These are phyloP conservation scores for Solanum etuberosum DNA, from an alignment of 257 asterid genomes.

Conservation along the genomic window DNA sequence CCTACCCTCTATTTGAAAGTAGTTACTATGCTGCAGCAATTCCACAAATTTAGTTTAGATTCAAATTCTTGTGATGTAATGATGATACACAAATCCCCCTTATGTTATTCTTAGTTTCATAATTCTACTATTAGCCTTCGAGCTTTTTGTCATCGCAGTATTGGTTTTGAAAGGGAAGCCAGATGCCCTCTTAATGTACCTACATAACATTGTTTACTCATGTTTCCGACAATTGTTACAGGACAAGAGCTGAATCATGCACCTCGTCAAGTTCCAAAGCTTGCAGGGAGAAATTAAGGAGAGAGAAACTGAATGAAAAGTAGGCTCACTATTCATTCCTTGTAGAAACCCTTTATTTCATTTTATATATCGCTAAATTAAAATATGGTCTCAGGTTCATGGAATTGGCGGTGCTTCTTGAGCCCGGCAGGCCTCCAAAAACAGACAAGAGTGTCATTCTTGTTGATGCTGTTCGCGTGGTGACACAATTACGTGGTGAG, in stretches of 20 bases:
- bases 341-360: neutral
- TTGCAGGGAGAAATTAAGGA: slow-evolving; percentile 80
- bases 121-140: neutral
- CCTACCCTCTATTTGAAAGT: neutral
- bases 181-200: neutral
- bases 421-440: slow-evolving; percentile 87
- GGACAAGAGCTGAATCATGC: slow-evolving; percentile 54
- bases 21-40: neutral
- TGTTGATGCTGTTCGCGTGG: slow-evolving; percentile 80
- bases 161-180: neutral
- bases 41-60: neutral
- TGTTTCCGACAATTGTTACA: slow-evolving; percentile 8
- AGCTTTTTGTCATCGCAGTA: neutral
- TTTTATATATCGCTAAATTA: neutral
- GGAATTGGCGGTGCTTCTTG: slow-evolving; percentile 76
- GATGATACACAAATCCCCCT: neutral
- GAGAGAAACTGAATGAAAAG: slow-evolving; percentile 90
- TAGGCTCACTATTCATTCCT: slow-evolving; percentile 10
- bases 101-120: neutral
- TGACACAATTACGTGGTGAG: slow-evolving; percentile 65
- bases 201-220: neutral
- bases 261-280: slow-evolving; percentile 79
- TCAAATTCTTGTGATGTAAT: neutral
- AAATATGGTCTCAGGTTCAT: slow-evolving; percentile 37
- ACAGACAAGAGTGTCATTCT: slow-evolving; percentile 81